phyloP scores from a whole-genome alignment of 768 basidiomycete genomes.

The Serendipita vermifera region DNA sequence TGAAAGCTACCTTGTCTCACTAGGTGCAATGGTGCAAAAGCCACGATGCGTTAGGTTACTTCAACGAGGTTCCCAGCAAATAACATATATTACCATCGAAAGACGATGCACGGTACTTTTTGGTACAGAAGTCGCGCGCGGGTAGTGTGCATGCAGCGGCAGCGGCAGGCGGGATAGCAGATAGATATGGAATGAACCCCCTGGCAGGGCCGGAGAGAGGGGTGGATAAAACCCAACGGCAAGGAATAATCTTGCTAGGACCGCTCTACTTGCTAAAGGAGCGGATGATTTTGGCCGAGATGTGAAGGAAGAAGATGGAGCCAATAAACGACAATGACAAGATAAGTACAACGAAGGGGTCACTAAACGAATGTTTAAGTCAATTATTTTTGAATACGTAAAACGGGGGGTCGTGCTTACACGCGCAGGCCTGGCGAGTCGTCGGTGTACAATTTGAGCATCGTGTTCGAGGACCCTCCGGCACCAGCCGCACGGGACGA shows the following conservation, averaged over 20 bases:
- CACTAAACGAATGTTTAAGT: conserved; percentile 37
- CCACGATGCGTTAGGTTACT: too few species aligned
- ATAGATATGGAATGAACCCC: too few species aligned
- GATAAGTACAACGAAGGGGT: conserved; percentile 93
- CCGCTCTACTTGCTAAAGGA: conserved; percentile 60
- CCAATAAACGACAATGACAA: conserved; percentile 94
- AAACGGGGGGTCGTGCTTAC: conserved; percentile 39
- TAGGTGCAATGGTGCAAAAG: too few species aligned
- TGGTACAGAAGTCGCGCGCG: not conserved
- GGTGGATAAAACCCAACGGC: too few species aligned
- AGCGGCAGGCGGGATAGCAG: too few species aligned
- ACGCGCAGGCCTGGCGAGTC: conserved; percentile 95
- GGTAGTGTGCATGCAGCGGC: not conserved
- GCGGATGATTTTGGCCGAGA: conserved; percentile 87
- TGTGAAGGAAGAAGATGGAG: conserved; percentile 97
- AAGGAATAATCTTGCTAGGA: too few species aligned
- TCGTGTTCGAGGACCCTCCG: conserved; percentile 93
- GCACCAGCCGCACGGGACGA: conserved; percentile 85
- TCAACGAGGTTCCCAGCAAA: not conserved
- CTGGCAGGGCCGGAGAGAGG: too few species aligned
- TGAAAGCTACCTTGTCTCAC: too few species aligned
- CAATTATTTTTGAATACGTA: too few species aligned
- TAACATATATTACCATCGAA: conserved; percentile 8
- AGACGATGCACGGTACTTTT: conserved; percentile 7
- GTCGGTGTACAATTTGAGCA: conserved; percentile 98